A percentile compares a stretch with the other conserved stretches of the same genome.
Evolutionary conservation across 768 basidiomycete species (phyloP).

Genomic region (Pisolithus marmoratus): DNA sequence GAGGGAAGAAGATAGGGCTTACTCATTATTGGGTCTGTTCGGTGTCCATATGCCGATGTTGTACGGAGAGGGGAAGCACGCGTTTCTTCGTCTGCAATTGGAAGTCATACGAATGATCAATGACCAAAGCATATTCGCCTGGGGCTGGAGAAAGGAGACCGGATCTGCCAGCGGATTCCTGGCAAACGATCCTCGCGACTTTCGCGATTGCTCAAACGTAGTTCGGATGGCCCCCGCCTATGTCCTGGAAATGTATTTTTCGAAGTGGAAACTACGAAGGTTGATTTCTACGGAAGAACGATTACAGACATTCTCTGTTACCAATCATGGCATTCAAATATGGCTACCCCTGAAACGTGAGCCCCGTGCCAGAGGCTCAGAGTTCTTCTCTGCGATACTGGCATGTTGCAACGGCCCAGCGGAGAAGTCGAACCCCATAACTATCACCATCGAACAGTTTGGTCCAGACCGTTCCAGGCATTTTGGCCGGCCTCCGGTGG

Average conservation of each 20-base stretch:
- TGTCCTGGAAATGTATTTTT: background rate
- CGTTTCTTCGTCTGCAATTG: too few species aligned
- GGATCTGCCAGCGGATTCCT: background rate
- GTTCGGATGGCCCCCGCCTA: background rate
- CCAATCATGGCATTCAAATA: too few species aligned
- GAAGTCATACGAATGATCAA: too few species aligned
- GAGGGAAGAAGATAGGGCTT: background rate
- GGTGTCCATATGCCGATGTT: too few species aligned
- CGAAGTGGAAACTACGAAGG: background rate
- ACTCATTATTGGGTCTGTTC: too few species aligned
- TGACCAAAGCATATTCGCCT: conserved; percentile 1
- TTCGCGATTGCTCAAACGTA: too few species aligned
- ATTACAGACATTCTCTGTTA: too few species aligned
- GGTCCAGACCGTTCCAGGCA: background rate
- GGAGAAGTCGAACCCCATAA: background rate
- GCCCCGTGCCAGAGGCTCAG: too few species aligned
- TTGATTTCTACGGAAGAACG: background rate
- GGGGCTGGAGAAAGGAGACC: background rate
- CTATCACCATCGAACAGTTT: background rate
- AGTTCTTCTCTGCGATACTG: too few species aligned
- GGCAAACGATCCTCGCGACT: background rate
- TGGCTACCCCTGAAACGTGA: too few species aligned
- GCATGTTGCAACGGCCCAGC: too few species aligned
- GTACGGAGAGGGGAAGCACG: too few species aligned
- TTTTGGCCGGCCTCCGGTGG: background rate